Base-by-base conservation (phyloP, 306 rosid genomes). In the Cicer cuneatum region DNA sequence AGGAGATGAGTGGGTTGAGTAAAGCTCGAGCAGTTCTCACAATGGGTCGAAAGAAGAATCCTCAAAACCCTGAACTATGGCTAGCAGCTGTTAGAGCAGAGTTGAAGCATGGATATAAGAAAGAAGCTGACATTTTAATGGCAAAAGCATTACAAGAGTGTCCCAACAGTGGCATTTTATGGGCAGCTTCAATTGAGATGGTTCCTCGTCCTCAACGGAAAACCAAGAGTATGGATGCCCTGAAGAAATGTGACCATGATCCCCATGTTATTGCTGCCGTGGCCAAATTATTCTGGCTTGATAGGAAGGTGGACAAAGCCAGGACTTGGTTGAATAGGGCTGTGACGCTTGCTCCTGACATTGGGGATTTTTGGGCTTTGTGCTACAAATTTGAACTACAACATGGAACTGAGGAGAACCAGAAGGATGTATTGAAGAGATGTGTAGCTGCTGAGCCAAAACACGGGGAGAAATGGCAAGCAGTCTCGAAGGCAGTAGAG, bases 101-200 rank as follows among this genome's bases (percentile, higher is more conserved):
- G 71, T 35, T 86, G 80, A 90, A 87, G 85, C 95, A 89, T 67
- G 98, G 95, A 9, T 82, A 86, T 66, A 90, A 83, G 91, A 90
- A 83, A 78, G 98, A 93, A 87, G 78, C 96, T 81, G 98, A 90
- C 80, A 87, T 83, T 64, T 78, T 93, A 89, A 93, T 93, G 96
- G 98, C 97, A 18, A 93, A 90, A 78, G 98, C 96, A 62, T 78
- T 93, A 78, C 96, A 90, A 74, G 96, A 90, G 82, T 90, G 93
- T 76, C 90, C 96, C 60, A 90, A 85, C 66, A 93, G 98, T 79
- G 98, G 98, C 63, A 87, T 86, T 29, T 71, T 93, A 58, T 89
- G 96, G 96, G 97, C 98, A 49, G 90, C 94, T 6, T 90, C 93
- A 11, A 90, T 93, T 75, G 95, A 93, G 83, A 89, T 93, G 98